phyloP scores from a whole-genome alignment of 352 stramenopile species.

The Pythium diclinum region DNA sequence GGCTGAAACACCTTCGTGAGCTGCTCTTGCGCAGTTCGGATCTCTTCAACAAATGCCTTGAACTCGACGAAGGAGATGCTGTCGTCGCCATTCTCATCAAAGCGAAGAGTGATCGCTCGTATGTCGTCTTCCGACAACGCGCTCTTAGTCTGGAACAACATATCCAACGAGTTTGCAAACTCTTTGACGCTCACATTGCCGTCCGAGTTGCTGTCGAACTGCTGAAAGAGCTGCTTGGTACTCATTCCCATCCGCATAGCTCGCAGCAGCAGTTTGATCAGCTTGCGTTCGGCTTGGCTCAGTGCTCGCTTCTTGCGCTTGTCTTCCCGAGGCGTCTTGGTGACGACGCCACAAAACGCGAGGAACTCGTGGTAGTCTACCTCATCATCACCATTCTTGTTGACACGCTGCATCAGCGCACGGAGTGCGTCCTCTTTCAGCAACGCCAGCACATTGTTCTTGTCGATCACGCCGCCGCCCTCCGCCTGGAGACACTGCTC shows the following conservation, averaged over 20 bases:
- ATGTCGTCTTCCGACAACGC: constrained; percentile 39
- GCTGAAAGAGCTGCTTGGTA: constrained; percentile 63
- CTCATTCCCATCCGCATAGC: constrained; percentile 45
- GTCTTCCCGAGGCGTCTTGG: constrained; percentile 20
- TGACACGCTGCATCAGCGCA: constrained; percentile 48
- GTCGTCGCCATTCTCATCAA: constrained; percentile 60
- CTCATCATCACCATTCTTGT: constrained; percentile 51
- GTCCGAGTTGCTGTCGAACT: constrained; percentile 69
- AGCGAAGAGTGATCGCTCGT: constrained; percentile 35
- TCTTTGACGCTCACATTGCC: constrained; percentile 53
- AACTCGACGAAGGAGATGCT: constrained; percentile 61
- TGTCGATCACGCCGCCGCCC: constrained; percentile 7
- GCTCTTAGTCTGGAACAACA: constrained; percentile 38
- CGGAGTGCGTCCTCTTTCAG: constrained; percentile 45
- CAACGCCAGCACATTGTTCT: constrained; percentile 28
- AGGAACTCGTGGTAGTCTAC: constrained; percentile 77
- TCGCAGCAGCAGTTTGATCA: constrained; percentile 59
- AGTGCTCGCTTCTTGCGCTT: constrained; percentile 22
- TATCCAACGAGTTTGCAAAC: constrained; percentile 51
- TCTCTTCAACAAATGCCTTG: constrained; percentile 43
- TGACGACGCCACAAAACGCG: constrained; percentile 39
- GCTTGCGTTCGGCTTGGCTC: constrained; percentile 41
- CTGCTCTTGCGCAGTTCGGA: constrained; percentile 25
- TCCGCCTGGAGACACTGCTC: constrained; percentile 41
- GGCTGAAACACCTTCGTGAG: constrained; percentile 16